A percentile compares a stretch with the other conserved stretches of the same genome.
Conservation (phyloP, 805 yeast species). For the Debaryomyces tyrocola region DNA sequence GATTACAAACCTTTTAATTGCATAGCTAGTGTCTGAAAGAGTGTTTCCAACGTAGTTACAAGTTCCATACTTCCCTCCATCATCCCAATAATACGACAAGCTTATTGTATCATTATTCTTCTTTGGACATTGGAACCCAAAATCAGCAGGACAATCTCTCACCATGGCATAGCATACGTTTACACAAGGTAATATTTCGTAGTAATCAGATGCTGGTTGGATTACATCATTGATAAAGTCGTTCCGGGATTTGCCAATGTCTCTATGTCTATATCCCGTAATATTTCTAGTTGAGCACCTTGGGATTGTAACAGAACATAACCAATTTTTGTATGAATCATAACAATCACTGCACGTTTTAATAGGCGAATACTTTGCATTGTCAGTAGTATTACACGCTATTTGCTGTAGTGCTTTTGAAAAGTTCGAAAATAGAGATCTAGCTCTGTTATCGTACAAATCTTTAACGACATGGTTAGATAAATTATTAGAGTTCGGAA, state of each 20-base stretch:
- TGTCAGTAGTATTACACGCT: slow-evolving; percentile 69
- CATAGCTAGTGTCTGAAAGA: slow-evolving; percentile 6
- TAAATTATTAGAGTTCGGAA: slow-evolving; percentile 47
- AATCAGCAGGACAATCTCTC: slow-evolving; percentile 77
- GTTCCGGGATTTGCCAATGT: slow-evolving; percentile 57
- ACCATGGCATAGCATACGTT: slow-evolving; percentile 77
- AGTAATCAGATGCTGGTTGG: slow-evolving; percentile 61
- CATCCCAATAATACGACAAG: slow-evolving; percentile 47
- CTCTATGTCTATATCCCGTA: slow-evolving; percentile 47
- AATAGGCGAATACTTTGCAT: slow-evolving; percentile 71
- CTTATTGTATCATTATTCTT: slow-evolving; percentile 26
- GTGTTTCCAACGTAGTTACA: slow-evolving; percentile 39
- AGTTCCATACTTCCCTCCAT: slow-evolving; percentile 22
- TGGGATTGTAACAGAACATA: slow-evolving; percentile 86
- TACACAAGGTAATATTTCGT: slow-evolving; percentile 84
- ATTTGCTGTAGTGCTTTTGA: slow-evolving; percentile 72
- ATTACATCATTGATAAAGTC: slow-evolving; percentile 49
- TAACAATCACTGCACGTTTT: slow-evolving; percentile 73
- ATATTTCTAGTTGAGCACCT: slow-evolving; percentile 63
- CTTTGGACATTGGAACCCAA: slow-evolving; percentile 75
- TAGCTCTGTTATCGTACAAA: slow-evolving; percentile 67
- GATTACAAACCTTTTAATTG: slow-evolving; percentile 1
- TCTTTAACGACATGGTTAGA: slow-evolving; percentile 15
- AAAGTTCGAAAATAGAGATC: slow-evolving; percentile 59
- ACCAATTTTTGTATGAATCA: slow-evolving; percentile 75